These are phyloP conservation scores for Pichia occidentalis DNA, from an alignment of 805 yeast genomes.

Conservation along the genomic window DNA sequence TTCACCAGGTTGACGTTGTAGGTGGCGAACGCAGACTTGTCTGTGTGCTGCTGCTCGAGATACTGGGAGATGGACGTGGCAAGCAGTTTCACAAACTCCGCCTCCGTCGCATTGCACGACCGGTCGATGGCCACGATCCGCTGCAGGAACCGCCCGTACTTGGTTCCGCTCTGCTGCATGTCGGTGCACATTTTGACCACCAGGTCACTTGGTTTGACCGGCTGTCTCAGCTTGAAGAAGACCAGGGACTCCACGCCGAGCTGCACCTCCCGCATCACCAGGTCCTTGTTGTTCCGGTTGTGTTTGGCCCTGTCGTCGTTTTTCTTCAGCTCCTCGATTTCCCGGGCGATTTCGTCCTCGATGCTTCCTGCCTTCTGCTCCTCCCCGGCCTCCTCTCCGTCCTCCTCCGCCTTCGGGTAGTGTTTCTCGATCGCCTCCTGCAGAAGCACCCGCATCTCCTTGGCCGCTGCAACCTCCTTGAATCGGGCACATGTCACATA, in stretches of 20 bases:
- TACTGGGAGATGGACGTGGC: constrained; percentile 14
- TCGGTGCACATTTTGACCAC: constrained; percentile 61
- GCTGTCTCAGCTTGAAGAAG: constrained; percentile 73
- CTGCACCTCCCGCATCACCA: constrained; percentile 50
- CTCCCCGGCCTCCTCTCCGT: constrained; percentile 1
- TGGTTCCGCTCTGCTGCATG: constrained; percentile 41
- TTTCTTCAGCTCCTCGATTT: constrained; percentile 53
- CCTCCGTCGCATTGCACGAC: constrained; percentile 66
- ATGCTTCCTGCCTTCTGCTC: constrained; percentile 35
- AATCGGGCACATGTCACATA: constrained; percentile 86
- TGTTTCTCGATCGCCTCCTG: constrained; percentile 45
- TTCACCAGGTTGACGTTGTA: constrained; percentile 80
- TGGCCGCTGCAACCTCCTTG: constrained; percentile 70
- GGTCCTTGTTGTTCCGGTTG: constrained; percentile 36
- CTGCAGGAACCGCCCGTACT: constrained; percentile 67
- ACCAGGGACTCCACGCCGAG: constrained; percentile 78
- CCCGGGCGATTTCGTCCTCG: constrained; percentile 71
- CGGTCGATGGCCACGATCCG: constrained; percentile 72
- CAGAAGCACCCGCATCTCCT: constrained; percentile 59
- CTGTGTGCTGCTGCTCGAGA: constrained; percentile 13
- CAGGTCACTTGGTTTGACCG: constrained; percentile 71
- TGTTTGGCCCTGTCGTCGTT: constrained; percentile 21
- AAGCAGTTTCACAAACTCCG: constrained; percentile 55
- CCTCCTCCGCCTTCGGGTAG: constrained; percentile 32
- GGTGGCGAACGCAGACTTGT: constrained; percentile 18